Base-by-base conservation (phyloP, 192 early-diverging fungal genomes). In the Coemansia sp. region DNA sequence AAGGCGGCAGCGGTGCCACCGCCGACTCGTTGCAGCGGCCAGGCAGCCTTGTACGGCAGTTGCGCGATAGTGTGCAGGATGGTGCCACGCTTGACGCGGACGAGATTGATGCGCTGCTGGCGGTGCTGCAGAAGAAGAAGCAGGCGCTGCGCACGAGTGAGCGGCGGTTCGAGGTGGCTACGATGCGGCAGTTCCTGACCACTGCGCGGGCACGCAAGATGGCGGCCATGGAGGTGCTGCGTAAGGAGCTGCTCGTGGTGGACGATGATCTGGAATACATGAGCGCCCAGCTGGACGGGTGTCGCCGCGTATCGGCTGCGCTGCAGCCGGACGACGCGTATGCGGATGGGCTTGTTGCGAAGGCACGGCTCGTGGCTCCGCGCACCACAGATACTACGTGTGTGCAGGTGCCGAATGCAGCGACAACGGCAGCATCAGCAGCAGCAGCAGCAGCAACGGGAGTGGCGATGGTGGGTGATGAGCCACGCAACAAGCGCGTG, bases 141-240 rank as follows among this genome's bases (percentile, higher is more conserved):
- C 81, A 85, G 66, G 68, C 82, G 61, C 62, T 90, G 43, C 85
- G 87, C 32, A 72, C 77, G 41, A 73, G 72, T 51, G 87, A 90
- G 56, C 73, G 79, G 46, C 78, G 86, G 51, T 77, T 85, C 40
- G 87, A 90, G 45, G 65, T 91, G 69, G 62, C 82, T 32, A 84
- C 89, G 7, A 69, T 91, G 54, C 65, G 78, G 15, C 84, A 90
- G 63, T 94, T 94, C 54, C 74, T 94, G 61, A 60, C 75, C n/a
- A 84, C 77, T 7, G 85, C 87, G 8, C 88, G 84, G 40, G 61
- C 76, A 7, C 75, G 85, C 22, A 92, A 91, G 71, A 76, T 86
- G 43, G 72, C 76, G 42, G 86, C 67, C 18, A 75, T 78, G 51
- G 84, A 73, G 7, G 60, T 60, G 42, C 71, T 84, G 56, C 73